Evolutionary conservation across 2,329 filamentous ascomycete genomes (phyloP), one percentile per base, ranked within the genome.

Genomic region (Laburnicola sp.): DNA sequence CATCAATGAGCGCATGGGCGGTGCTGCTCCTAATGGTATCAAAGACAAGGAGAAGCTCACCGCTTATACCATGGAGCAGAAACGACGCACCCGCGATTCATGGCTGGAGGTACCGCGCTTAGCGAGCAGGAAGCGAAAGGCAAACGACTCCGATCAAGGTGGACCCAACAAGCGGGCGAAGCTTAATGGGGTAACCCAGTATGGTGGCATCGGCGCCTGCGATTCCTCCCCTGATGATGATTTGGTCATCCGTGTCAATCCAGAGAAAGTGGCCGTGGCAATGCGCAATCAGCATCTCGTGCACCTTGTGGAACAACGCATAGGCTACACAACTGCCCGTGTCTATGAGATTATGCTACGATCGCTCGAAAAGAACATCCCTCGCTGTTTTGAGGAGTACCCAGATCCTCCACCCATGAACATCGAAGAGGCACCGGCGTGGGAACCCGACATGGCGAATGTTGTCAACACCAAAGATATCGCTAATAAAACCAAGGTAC

Each of bases 201-300:
- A 38, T 9, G 38, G 26, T 21, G 37, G 22, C 27, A 21, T 26
- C n/a, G 28, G 22, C 11, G 8, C 9, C 22, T 45, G 3, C n/a
- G 11, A 32, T 27, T 45, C 50, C 8, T 57, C 59, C 6, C 50
- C 55, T 16, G 66, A 95, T 86, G 82, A 84, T 43, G 82, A 88
- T 51, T 78, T 91, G 57, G 80, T 92, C 31, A 78, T 97, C 42
- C 84, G 87, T 26, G 79, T 97, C 48, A 97, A 96, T 68, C 87
- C 90, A 64, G 87, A 92, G 49, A 95, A 93, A 71, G 89, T 91
- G 52, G 78, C 87, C 5, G 89, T 97, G 7, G 86, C 89, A 43
- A 79, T 96, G 56, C 89, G 93, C 50, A 96, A 91, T 63, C 82
- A 86, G 57, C 84, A 85, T 21, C 84, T 97, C 2, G 84, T 87